Base-by-base conservation (phyloP, 2,329 filamentous ascomycete species). In the Aquanectria penicillioides region DNA sequence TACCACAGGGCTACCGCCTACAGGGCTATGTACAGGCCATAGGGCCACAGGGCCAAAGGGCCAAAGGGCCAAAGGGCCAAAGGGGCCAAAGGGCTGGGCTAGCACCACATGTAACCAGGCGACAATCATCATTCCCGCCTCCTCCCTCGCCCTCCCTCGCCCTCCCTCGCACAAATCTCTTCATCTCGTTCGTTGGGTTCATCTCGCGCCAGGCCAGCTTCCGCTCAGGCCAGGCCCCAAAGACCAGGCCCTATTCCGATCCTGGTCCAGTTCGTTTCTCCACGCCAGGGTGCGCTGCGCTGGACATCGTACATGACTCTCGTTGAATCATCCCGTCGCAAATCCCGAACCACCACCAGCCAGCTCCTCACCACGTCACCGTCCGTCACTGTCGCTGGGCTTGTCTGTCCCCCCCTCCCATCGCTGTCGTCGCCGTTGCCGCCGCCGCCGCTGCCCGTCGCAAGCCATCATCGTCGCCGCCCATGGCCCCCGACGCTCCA, bases 401-500 rank as follows among this genome's bases (percentile, higher is more conserved):
- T 31, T 18, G 17, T 23, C 18, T 43, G 18, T 44, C 31, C 18
- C 31, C 22, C 7, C 28, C 40, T 8, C 15, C 28, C 38, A 17
- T 25, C 49, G 37, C 26, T 31, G 26, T 28, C 40, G 37, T 44
- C 44, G 38, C 53, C 25, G 40, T 33, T 43, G 38, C 34, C 29
- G 26, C 34, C 34, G 23, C n/a, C 53, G 31, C 25, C 11, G 22
- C 34, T 15, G 38, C 47, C 43, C 46, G 41, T 20, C 55, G 49
- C 47, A 33, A 28, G 23, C 11, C 25, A 13, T 28, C 49, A 38
- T 20, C 15, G 31, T 37, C 46, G 37, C 37, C 49, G 49, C 17
- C 55, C 33, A 53, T 58, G 41, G 13, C 28, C 41, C 22, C 41
- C 22, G 48, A 48, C 29, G 36, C 48, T 58, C 55, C 55, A 58